Evolutionary conservation across 305 asterid genomes (phyloP).

Genomic region (Fraxinus latifolia): DNA sequence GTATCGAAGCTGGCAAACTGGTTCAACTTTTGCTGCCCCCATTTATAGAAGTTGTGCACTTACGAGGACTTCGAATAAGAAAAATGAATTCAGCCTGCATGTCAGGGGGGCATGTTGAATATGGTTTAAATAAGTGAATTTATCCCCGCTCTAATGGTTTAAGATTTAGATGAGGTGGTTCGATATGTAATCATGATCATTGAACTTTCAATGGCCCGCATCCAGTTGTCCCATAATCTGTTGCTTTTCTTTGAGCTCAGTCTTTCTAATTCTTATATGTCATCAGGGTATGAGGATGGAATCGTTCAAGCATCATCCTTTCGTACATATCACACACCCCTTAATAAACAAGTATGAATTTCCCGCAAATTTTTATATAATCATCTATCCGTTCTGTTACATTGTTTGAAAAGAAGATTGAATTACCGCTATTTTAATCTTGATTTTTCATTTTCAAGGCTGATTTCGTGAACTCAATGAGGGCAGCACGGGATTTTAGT

Average conservation of each 20-base stretch:
- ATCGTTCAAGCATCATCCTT: conserved; percentile 78
- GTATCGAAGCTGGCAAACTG: background rate
- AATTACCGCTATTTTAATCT: background rate
- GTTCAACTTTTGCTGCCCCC: background rate
- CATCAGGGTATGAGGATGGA: conserved; percentile 70
- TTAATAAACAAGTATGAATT: conserved; percentile 70
- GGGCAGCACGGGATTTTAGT: conserved; percentile 91
- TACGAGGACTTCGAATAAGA: background rate
- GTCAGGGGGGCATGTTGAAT: background rate
- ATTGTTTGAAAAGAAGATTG: background rate
- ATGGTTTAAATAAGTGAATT: background rate
- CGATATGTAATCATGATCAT: background rate
- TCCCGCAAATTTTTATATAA: background rate
- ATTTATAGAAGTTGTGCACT: background rate
- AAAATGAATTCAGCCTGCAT: background rate
- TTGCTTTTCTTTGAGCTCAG: conserved; percentile 15
- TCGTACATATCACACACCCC: conserved; percentile 93
- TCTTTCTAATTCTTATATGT: conserved; percentile 19
- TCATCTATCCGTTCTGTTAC: background rate
- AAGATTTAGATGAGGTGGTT: background rate
- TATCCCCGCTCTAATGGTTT: background rate
- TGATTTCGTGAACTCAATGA: conserved; percentile 89
- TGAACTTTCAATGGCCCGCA: background rate
- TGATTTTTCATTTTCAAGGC: conserved; percentile 34
- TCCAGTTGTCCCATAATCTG: background rate